Base-by-base conservation (phyloP, 805 yeast species). In the Metschnikowia lochheadii region DNA sequence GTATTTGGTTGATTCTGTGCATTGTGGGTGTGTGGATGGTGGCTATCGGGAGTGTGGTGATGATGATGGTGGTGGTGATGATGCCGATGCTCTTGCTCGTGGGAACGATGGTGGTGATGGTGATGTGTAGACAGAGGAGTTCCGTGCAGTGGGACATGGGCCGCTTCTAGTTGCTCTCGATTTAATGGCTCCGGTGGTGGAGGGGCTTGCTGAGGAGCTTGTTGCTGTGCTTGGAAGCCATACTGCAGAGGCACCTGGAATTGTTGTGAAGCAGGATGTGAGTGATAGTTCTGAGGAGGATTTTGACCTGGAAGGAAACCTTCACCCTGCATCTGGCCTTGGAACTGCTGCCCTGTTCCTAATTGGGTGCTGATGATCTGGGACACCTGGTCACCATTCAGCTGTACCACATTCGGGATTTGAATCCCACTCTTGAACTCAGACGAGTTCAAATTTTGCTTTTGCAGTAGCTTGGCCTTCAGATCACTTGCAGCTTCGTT, bases 21-120 rank as follows among this genome's bases (percentile, higher is more conserved):
- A 36, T 45, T 52, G 15, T 53, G 58, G 35, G 44, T 48, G 20
- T 52, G 61, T 37, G 41, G 47, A 29, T 37, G 46, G 7, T 48
- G 40, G 17, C 23, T 29, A 14, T 39, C 32, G 15, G n/a, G 35
- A 31, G 31, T 35, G 6, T 41, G 35, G 11, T 18, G 36, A 14
- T 41, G 44, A 10, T 18, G 15, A 3, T 40, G 38, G 20, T 40
- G 34, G 29, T 40, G 40, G 3, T 49, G 56, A 31, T 45, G 55
- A 17, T 49, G 44, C 44, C 35, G 34, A 40, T 40, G 44, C 26
- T 29, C 35, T 40, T 40, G 44, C 21, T 40, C 35, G 14, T 17
- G 56, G 40, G 45, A 53, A 35, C 44, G 51, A 39, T 46, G 52
- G 36, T 49, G 55, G 39, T 40, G 50, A 32, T 48, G 52, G 15